These are phyloP conservation scores for Lippia alba DNA, from an alignment of 305 asterid genomes.

Conservation along the genomic window DNA sequence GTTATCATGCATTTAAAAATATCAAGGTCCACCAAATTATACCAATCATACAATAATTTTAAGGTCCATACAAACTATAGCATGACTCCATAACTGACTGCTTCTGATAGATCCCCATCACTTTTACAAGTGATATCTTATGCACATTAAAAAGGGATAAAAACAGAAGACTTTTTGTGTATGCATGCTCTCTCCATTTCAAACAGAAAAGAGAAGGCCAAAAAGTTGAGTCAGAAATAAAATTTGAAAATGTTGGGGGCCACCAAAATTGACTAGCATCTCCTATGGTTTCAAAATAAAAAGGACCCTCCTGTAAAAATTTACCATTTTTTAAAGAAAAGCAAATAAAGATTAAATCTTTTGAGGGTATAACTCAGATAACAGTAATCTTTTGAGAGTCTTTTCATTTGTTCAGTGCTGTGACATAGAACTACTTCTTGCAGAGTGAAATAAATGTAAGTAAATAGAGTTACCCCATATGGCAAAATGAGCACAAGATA, in stretches of 20 bases:
- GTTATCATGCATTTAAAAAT: constrained; percentile 35
- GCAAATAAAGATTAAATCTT: neutral
- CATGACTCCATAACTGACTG: constrained; percentile 40
- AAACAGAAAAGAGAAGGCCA: constrained; percentile 12
- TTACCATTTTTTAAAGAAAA: neutral
- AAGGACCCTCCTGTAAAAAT: constrained; percentile 23
- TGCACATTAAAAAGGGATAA: neutral
- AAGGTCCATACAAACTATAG: constrained; percentile 41
- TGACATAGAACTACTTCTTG: constrained; percentile 43
- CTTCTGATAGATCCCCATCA: constrained; percentile 36
- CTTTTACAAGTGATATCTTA: constrained; percentile 21
- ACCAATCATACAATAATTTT: constrained; percentile 19
- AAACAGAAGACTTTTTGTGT: constrained; percentile 24
- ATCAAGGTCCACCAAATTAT: constrained; percentile 41
- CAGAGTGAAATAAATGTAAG: constrained; percentile 56
- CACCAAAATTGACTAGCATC: constrained; percentile 33
- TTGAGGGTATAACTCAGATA: neutral
- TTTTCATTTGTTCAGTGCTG: constrained; percentile 25
- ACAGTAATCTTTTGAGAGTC: constrained; percentile 5
- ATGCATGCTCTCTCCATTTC: constrained; percentile 20
- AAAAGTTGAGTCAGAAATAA: neutral
- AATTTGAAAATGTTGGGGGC: constrained; percentile 35
- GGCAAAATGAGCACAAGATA: constrained; percentile 28
- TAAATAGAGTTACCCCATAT: constrained; percentile 43
- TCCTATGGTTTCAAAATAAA: constrained; percentile 23